Evolutionary conservation across 257 asterid genomes (phyloP).

Genomic region (Perilla frutescens): DNA sequence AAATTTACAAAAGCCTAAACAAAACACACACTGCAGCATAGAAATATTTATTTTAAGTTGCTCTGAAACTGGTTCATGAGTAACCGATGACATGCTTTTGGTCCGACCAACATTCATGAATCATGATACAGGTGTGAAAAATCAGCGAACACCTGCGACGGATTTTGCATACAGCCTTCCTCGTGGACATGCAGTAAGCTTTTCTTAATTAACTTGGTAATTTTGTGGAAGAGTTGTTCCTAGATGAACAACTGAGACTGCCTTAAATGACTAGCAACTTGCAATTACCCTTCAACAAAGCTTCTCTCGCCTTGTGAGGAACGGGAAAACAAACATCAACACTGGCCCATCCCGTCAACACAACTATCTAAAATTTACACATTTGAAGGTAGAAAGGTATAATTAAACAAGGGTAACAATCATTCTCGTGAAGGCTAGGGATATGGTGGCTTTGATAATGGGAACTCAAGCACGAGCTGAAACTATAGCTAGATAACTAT

Average conservation of each 20-base stretch:
- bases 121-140: neutral
- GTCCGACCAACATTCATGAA: constrained; percentile 19
- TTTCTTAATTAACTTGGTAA: constrained; percentile 1
- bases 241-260: constrained; percentile 11
- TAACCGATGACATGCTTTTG: constrained; percentile 8
- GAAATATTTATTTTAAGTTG: neutral
- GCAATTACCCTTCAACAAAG: neutral
- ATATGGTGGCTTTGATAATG: neutral
- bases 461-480: neutral
- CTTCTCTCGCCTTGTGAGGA: neutral
- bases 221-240: neutral
- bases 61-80: constrained; percentile 12
- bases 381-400: neutral
- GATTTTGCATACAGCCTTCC: neutral
- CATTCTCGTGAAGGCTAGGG: neutral
- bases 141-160: neutral
- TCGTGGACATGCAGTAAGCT: neutral
- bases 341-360: neutral
- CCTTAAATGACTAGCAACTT: neutral
- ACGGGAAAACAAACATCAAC: neutral
- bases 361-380: neutral
- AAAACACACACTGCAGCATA: constrained; percentile 2
- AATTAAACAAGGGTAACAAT: neutral
- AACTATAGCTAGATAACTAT: neutral
- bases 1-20: constrained; percentile 10